Conservation (phyloP, 371 early-diverging fungal species). For the Nematocida ironsii region DNA sequence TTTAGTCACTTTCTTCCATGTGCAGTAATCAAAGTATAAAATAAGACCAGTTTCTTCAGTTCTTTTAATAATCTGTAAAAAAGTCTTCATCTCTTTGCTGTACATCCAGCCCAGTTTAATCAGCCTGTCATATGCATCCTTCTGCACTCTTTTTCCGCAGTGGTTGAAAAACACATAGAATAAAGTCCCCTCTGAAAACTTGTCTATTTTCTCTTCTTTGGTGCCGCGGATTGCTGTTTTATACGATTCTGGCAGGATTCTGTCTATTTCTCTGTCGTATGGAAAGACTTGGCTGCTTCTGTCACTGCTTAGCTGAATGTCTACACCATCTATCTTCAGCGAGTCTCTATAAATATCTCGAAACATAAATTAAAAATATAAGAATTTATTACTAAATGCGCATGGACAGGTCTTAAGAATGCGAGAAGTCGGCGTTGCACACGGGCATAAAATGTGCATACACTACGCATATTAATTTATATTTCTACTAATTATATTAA, state of each 20-base stretch:
- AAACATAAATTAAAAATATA: slow-evolving; percentile 49
- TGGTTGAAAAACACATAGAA: slow-evolving; percentile 58
- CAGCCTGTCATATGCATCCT: slow-evolving; percentile 44
- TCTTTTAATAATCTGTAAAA: slow-evolving; percentile 51
- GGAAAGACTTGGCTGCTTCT: slow-evolving; percentile 44
- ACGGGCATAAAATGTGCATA: background rate
- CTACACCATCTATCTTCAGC: slow-evolving; percentile 36
- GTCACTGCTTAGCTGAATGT: slow-evolving; percentile 4
- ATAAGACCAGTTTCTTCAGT: slow-evolving; percentile 28
- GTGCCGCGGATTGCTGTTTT: slow-evolving; percentile 36
- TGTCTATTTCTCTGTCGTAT: slow-evolving; percentile 35
- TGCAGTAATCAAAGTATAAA: slow-evolving; percentile 56
- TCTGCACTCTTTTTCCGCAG: slow-evolving; percentile 49
- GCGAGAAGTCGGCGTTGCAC: background rate
- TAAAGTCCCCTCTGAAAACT: slow-evolving; percentile 57
- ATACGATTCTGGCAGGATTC: slow-evolving; percentile 52
- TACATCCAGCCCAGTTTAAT: slow-evolving; percentile 43
- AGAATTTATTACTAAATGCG: background rate
- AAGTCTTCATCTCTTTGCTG: slow-evolving; percentile 57
- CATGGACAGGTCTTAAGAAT: background rate
- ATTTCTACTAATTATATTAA: too few relatives aligned
- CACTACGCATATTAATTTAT: too few relatives aligned
- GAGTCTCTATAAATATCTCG: slow-evolving; percentile 46
- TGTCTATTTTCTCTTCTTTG: slow-evolving; percentile 55
- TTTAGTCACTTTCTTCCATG: slow-evolving; percentile 60